These are phyloP conservation scores for Trypanosoma vivax DNA, from an alignment of 208 protist species.

Conservation along the genomic window DNA sequence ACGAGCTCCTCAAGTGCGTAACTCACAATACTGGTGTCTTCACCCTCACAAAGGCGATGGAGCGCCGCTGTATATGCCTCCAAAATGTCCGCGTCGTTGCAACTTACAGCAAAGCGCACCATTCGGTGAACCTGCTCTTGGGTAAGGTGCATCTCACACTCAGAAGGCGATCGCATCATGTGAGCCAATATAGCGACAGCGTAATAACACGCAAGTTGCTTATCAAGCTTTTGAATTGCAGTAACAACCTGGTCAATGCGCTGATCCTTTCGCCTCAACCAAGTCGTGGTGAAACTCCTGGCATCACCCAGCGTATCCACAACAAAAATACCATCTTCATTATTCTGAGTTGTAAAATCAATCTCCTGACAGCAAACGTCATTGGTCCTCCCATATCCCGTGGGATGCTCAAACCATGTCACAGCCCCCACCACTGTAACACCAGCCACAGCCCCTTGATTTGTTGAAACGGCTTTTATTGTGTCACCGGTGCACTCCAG, in stretches of 20 bases:
- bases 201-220: conserved; percentile 29
- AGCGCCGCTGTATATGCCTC: conserved; percentile 7
- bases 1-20: conserved; percentile 32
- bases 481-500: conserved; percentile 14
- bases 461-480: conserved; percentile 8
- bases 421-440: conserved; percentile 11
- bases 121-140: conserved; percentile 13
- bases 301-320: conserved; percentile 16
- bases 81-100: conserved; percentile 17
- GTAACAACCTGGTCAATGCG: conserved; percentile 22
- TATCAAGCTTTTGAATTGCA: conserved; percentile 23
- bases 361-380: conserved; percentile 48
- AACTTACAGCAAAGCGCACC: conserved; percentile 17
- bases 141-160: neutral
- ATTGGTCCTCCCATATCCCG: conserved; percentile 4
- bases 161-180: conserved; percentile 7
- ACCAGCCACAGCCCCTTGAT: neutral
- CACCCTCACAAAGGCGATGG: conserved; percentile 1
- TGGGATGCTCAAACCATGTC: conserved; percentile 15
- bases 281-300: conserved; percentile 12
- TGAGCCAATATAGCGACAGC: conserved; percentile 21
- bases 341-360: conserved; percentile 56
- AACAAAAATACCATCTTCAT: conserved; percentile 37
- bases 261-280: conserved; percentile 21
- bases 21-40: conserved; percentile 13